Evolutionary conservation across 2,329 filamentous ascomycete species (phyloP), one percentile per base, ranked within the genome.

Genomic region (Sclerotinia glacialis): DNA sequence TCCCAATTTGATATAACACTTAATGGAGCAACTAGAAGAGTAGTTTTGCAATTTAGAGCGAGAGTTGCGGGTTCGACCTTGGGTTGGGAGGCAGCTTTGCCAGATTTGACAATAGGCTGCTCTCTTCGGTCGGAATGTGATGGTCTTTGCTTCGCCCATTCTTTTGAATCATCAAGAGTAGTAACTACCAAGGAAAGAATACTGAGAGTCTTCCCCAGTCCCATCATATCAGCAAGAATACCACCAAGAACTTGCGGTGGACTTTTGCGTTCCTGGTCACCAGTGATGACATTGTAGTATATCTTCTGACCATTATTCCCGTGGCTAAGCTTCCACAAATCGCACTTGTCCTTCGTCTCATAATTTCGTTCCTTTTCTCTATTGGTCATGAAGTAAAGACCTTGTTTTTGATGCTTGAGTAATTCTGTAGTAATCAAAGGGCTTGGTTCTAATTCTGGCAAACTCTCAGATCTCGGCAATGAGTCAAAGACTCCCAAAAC

Each of bases 1-100:
- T 94, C 90, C 95, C 95, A 99, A 74, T 98, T 99, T 34, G 90
- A 89, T 67, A 98, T 88, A 0, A 94, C 95, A 74, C 92, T 97
- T 3, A 97, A 83, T 0, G 95, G 95, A 66, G 91, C 96, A 21
- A 99, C 86, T 23, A 99, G 83, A 42, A 99, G 81, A 0, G 95
- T 98, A 0, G 91, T 87, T 74, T 87, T 90, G 7, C 86, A 87
- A 73, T 97, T 96, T 52, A 81, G 82, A 26, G 79, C 78, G n/a
- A 90, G 75, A 14, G 74, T 78, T 16, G 74, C 70, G 44, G 77
- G 73, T 40, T 76, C 74, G 21, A 77, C 71, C 37, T 74, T 73
- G 1, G 72, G 72, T 23, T 75, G 68, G 9, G 37, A 23, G 31
- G 74, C 64, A 14, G 70, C 69, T 66, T 76, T 76, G 3, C 73